A percentile compares a stretch with the other conserved stretches of the same genome.
These are phyloP conservation scores for Sporothrix globosa DNA, from an alignment of 2,329 filamentous ascomycete species.

Conservation along the genomic window DNA sequence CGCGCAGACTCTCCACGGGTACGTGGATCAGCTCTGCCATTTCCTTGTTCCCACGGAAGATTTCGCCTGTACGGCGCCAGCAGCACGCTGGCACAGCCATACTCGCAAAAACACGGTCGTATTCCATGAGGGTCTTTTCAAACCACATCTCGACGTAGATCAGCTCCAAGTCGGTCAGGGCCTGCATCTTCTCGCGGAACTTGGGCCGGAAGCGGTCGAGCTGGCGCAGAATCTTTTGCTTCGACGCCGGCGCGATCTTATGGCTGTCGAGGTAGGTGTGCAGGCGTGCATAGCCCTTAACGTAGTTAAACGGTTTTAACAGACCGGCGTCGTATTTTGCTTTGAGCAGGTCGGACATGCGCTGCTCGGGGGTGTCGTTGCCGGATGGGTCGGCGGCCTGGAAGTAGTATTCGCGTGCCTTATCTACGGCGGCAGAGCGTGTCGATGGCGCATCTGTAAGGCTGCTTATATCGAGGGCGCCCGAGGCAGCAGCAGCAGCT, in stretches of 20 bases:
- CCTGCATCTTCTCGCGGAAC: slow-evolving; percentile 92
- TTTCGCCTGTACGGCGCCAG: slow-evolving; percentile 95
- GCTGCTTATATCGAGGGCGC: slow-evolving; percentile 20
- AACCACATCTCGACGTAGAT: slow-evolving; percentile 99
- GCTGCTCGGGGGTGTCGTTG: slow-evolving; percentile 81
- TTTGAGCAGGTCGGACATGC: slow-evolving; percentile 90
- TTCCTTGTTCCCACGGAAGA: slow-evolving; percentile 96
- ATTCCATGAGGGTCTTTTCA: slow-evolving; percentile 93
- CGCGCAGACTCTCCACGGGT: slow-evolving; percentile 84
- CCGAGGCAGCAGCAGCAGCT: neutral
- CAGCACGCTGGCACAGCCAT: slow-evolving; percentile 99
- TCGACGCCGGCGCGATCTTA: slow-evolving; percentile 72
- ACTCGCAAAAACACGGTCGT: slow-evolving; percentile 95
- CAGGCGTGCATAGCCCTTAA: slow-evolving; percentile 89
- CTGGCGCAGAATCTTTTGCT: slow-evolving; percentile 88
- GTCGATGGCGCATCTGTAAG: neutral
- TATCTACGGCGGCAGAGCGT: slow-evolving; percentile 58
- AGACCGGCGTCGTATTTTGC: slow-evolving; percentile 96
- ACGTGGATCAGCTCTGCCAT: slow-evolving; percentile 97
- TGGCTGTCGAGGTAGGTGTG: slow-evolving; percentile 91
- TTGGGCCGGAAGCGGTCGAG: slow-evolving; percentile 92
- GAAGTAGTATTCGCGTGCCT: slow-evolving; percentile 88
- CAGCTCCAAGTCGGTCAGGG: slow-evolving; percentile 88
- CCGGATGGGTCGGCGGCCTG: slow-evolving; percentile 94
- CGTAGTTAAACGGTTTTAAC: slow-evolving; percentile 96